A percentile compares a stretch with the other conserved stretches of the same genome.
phyloP scores from a whole-genome alignment of 192 early-diverging fungal genomes.

The Martensiomyces pterosporus region DNA sequence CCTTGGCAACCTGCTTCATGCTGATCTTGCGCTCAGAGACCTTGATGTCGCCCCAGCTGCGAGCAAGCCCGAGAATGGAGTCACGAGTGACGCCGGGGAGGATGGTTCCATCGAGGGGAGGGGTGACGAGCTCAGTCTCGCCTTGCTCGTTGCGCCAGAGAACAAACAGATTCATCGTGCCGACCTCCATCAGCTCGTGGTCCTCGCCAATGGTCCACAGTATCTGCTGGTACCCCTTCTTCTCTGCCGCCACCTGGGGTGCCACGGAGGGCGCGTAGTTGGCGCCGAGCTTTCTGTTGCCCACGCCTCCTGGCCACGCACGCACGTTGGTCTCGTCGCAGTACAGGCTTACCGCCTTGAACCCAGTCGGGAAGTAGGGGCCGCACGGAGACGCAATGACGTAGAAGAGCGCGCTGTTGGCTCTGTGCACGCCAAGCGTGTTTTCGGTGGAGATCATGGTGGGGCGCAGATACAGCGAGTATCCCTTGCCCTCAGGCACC shows the following conservation, averaged over 20 bases:
- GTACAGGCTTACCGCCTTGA: conserved; percentile 79
- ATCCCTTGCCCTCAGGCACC: conserved; percentile 89
- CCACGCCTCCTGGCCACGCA: conserved; percentile 94
- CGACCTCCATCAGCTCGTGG: conserved; percentile 88
- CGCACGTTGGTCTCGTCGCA: conserved; percentile 83
- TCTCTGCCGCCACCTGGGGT: conserved; percentile 82
- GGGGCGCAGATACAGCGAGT: conserved; percentile 91
- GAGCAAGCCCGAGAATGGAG: conserved; percentile 77
- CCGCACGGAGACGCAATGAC: conserved; percentile 90
- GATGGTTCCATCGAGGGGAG: conserved; percentile 90
- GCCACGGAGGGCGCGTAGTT: conserved; percentile 52
- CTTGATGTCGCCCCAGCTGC: conserved; percentile 82
- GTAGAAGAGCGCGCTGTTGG: conserved; percentile 75
- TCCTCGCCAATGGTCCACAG: conserved; percentile 91
- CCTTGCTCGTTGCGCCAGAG: conserved; percentile 80
- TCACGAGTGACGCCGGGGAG: conserved; percentile 94
- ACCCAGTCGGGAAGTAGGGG: conserved; percentile 95
- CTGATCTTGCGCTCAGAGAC: conserved; percentile 78
- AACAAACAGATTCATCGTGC: conserved; percentile 96
- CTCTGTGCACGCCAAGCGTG: conserved; percentile 76
- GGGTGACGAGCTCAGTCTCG: conserved; percentile 83
- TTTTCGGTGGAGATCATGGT: conserved; percentile 90
- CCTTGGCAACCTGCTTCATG: conserved; percentile 74
- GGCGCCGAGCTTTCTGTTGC: conserved; percentile 86
- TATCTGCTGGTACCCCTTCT: conserved; percentile 88